Base-by-base conservation (phyloP, 202 grass and related monocot genomes). In the Hordeum pubiflorum region DNA sequence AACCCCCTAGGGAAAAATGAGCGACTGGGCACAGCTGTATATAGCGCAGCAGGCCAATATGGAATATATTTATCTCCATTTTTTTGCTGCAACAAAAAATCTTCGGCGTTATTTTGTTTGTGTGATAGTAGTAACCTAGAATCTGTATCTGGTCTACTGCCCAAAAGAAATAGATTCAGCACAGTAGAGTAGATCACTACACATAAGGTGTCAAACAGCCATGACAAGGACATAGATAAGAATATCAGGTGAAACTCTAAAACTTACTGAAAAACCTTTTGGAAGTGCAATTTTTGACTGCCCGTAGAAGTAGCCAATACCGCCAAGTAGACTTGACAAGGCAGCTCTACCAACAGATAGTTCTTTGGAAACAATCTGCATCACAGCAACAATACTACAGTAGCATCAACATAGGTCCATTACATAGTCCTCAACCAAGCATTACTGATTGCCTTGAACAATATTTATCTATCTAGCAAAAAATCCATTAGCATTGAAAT, bases 1-100 rank as follows among this genome's bases (percentile, higher is more conserved):
- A 98, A 98, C 52, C 96, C 96, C 82, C 96, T 93, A 56, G 90
- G 96, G 72, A 98, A 98, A 83, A 98, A 93, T 59, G 96, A 95
- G 27, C 96, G 81, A 81, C 96, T 98, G 26, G 92, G 96, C 33
- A 98, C 96, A 94, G 92, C 96, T 26, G 96, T 95, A 87, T 93
- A 98, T 44, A 98, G 85, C 8, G 89, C 86, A 71, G 96, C 85
- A 23, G 92, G 90, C 96, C 92, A 98, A 75, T 98, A 98, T 80
- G 82, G 86, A 85, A 95, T 90, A 63, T 86, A 93, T 70, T 95
- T 98, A 81, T 93, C 92, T 57, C 90, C 96, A 81, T 91, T 91
- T 71, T 91, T 89, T 95, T 93, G 88, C 96, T 95, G 92, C 69
- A 57, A 85, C 15, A 69, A 46, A 89, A 79, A 85, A 13, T 38